Percentiles rank a stretch among this genome's conserved stretches.
Evolutionary conservation across 1,139 yeast species (phyloP).

Genomic region (Lodderomyces beijingensis): DNA sequence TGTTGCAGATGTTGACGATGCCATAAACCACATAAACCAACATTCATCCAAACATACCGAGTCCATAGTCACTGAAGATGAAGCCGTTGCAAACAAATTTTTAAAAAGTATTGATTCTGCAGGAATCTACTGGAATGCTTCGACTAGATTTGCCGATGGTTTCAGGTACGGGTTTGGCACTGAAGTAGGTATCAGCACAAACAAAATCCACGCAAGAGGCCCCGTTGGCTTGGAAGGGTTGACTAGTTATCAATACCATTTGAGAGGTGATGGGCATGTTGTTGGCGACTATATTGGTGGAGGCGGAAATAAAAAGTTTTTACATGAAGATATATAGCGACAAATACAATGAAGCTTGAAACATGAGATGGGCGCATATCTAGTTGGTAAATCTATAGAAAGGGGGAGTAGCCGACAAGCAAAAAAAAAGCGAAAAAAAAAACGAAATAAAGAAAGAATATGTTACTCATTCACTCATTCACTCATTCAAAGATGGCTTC

Average conservation of each 20-base stretch:
- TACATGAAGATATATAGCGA: conserved; percentile 70
- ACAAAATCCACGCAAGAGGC: conserved; percentile 96
- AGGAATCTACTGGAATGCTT: conserved; percentile 98
- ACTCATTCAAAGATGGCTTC: conserved; percentile 6
- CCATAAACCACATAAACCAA: conserved; percentile 75
- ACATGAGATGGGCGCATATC: too few relatives aligned
- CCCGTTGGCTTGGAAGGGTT: conserved; percentile 98
- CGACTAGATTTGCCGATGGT: conserved; percentile 97
- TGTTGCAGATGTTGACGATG: conserved; percentile 57
- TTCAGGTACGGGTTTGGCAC: conserved; percentile 98
- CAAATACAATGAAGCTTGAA: too few relatives aligned
- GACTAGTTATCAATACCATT: conserved; percentile 90
- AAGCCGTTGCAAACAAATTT: conserved; percentile 67
- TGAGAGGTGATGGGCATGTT: conserved; percentile 87
- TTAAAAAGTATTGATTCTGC: conserved; percentile 88
- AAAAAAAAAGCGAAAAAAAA: not conserved
- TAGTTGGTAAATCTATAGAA: too few relatives aligned
- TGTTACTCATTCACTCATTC: not conserved
- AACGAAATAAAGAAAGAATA: not conserved
- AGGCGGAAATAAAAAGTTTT: conserved; percentile 80
- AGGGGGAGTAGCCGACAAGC: not conserved
- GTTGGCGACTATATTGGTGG: conserved; percentile 91
- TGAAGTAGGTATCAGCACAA: conserved; percentile 96
- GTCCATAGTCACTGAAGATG: conserved; percentile 74
- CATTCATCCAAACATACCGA: conserved; percentile 98